phyloP scores from a whole-genome alignment of 345 rosid genomes.

The Mallotus nudiflorus region DNA sequence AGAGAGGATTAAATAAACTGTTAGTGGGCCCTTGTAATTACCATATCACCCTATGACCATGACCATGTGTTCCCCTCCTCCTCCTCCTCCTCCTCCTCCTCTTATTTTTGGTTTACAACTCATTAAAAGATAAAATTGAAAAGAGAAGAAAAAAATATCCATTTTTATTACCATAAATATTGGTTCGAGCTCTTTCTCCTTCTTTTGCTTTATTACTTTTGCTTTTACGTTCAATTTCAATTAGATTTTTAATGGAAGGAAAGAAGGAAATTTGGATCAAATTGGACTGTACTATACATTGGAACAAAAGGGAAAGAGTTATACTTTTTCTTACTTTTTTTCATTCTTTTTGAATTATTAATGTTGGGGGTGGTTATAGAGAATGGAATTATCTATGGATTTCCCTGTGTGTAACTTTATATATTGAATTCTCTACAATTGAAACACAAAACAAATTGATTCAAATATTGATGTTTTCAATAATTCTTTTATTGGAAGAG shows the following conservation, averaged over 20 bases:
- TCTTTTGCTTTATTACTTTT: constrained; percentile 29
- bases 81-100: too few species aligned
- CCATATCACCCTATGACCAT: too few species aligned
- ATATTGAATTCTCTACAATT: constrained; percentile 22
- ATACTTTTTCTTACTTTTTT: constrained; percentile 23
- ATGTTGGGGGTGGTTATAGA: constrained; percentile 32
- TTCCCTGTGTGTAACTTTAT: constrained; percentile 35
- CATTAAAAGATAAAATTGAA: too few species aligned
- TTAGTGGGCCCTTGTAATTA: too few species aligned
- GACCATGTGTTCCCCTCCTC: too few species aligned
- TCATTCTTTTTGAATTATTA: constrained; percentile 23
- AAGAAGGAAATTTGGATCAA: constrained; percentile 32
- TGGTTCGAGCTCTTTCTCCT: constrained; percentile 39
- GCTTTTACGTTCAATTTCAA: constrained; percentile 28
- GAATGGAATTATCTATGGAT: constrained; percentile 42
- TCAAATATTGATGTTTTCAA: constrained; percentile 13
- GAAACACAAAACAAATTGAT: constrained; percentile 24
- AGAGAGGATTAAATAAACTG: too few species aligned
- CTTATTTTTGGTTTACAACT: too few species aligned
- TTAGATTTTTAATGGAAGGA: constrained; percentile 29
- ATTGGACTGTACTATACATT: constrained; percentile 50
- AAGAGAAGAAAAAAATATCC: constrained; percentile 34
- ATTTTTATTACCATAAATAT: constrained; percentile 39
- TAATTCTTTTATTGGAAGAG: constrained; percentile 20
- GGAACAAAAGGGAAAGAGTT: constrained; percentile 28